Evolutionary conservation across 1,284 basidiomycete genomes (phyloP).

Genomic region (Ustanciosporium gigantosporum): DNA sequence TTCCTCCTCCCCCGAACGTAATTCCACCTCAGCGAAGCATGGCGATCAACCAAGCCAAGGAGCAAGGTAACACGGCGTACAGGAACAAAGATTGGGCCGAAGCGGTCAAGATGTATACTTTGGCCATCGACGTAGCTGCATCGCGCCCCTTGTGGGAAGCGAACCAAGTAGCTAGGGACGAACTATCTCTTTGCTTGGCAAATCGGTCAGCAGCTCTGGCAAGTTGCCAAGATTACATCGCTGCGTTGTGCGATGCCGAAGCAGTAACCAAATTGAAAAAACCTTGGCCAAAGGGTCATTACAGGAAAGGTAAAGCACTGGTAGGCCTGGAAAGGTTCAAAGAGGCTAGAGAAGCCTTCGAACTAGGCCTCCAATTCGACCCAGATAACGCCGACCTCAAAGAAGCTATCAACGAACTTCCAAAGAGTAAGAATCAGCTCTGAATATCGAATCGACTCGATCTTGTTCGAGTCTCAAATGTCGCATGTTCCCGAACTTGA

Average conservation of each 20-base stretch:
- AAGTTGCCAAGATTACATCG: slow-evolving; percentile 75
- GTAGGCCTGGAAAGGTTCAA: slow-evolving; percentile 72
- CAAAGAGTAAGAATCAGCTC: slow-evolving; percentile 25
- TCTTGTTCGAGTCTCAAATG: neutral
- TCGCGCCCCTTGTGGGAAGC: slow-evolving; percentile 89
- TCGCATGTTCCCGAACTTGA: no score
- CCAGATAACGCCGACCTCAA: slow-evolving; percentile 68
- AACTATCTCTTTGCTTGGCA: slow-evolving; percentile 82
- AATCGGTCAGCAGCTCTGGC: slow-evolving; percentile 87
- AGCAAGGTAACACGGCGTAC: slow-evolving; percentile 55
- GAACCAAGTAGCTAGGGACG: slow-evolving; percentile 79
- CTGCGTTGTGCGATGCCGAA: slow-evolving; percentile 87
- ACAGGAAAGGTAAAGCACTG: slow-evolving; percentile 85
- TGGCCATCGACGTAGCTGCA: slow-evolving; percentile 78
- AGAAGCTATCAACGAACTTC: slow-evolving; percentile 15
- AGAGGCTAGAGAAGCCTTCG: slow-evolving; percentile 81
- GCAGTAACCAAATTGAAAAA: slow-evolving; percentile 81
- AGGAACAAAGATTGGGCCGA: slow-evolving; percentile 66
- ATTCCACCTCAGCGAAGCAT: slow-evolving; percentile 53
- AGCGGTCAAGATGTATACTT: slow-evolving; percentile 81
- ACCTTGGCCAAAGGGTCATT: slow-evolving; percentile 93
- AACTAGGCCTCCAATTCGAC: slow-evolving; percentile 85
- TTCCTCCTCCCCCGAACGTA: slow-evolving; percentile 58
- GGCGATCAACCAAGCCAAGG: slow-evolving; percentile 56
- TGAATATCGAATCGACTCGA: no score